These are phyloP conservation scores for Vaccinium darrowii DNA, from an alignment of 148 eudicot species.

Conservation along the genomic window DNA sequence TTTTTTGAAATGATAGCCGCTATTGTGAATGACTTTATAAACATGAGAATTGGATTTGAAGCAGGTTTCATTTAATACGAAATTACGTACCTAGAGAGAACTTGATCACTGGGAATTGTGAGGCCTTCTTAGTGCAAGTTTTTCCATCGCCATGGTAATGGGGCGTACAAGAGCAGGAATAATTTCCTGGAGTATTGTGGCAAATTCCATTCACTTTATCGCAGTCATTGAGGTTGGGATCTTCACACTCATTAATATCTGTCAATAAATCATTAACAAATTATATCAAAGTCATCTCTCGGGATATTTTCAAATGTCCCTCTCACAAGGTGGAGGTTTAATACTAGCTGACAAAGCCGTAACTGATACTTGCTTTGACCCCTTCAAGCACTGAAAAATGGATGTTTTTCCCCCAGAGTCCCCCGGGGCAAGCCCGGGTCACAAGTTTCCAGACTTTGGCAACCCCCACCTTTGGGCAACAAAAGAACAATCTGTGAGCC, in stretches of 20 bases:
- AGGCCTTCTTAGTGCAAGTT: neutral
- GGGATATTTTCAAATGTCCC: no score
- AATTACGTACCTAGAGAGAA: slow-evolving; percentile 22
- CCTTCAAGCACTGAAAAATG: no score
- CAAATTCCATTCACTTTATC: slow-evolving; percentile 13
- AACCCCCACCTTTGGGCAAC: no score
- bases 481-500: no score
- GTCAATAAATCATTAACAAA: neutral
- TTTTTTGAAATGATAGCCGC: no score
- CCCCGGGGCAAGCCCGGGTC: no score
- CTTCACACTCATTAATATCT: slow-evolving; percentile 25
- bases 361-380: no score
- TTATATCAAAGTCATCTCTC: no score
- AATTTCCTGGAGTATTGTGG: slow-evolving; percentile 19
- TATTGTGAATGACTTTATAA: neutral
- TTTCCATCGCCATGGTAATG: slow-evolving; percentile 26
- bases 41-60: neutral
- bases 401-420: no score
- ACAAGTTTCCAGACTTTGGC: no score
- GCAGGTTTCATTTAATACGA: neutral
- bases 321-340: no score
- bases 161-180: slow-evolving; percentile 11
- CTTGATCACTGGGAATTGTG: slow-evolving; percentile 16
- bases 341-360: no score
- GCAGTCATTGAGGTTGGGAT: slow-evolving; percentile 16